These are phyloP conservation scores for Lipomyces yamanashiensis DNA, from an alignment of 805 yeast genomes.

Conservation along the genomic window DNA sequence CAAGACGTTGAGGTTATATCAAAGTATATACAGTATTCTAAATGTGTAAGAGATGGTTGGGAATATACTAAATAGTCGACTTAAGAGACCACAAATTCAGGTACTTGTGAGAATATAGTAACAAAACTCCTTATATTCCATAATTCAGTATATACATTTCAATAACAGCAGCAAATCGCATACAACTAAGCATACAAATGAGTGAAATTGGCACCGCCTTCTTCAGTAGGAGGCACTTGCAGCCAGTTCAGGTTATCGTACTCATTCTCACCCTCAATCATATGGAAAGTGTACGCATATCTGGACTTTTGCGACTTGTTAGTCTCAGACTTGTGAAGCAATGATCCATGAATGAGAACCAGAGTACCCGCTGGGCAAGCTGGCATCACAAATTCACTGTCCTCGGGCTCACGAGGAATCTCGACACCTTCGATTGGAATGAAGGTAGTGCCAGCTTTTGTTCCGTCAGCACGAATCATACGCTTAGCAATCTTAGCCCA, in stretches of 20 bases:
- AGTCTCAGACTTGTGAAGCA: constrained; percentile 70
- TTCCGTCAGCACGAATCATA: constrained; percentile 60
- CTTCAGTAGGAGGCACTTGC: constrained; percentile 64
- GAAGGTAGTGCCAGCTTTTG: constrained; percentile 63
- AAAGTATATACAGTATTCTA: no score
- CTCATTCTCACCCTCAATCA: constrained; percentile 66
- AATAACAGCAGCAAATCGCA: no score
- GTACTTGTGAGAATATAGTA: no score
- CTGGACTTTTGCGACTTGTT: constrained; percentile 62
- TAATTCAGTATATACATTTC: no score
- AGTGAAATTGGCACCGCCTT: constrained; percentile 65
- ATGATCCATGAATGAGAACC: constrained; percentile 71
- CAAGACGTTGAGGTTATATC: no score
- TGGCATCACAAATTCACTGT: constrained; percentile 54
- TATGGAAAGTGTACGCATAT: constrained; percentile 79
- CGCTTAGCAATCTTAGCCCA: constrained; percentile 60
- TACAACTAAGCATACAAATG: constrained; percentile 46
- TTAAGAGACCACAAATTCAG: no score
- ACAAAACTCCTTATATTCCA: no score
- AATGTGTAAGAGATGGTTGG: no score
- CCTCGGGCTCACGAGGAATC: constrained; percentile 40
- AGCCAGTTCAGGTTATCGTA: constrained; percentile 77
- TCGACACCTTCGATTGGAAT: constrained; percentile 46
- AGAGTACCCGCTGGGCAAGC: constrained; percentile 75
- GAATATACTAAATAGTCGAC: no score